Base-by-base conservation (phyloP, 352 stramenopile species). In the Globisporangium polare region DNA sequence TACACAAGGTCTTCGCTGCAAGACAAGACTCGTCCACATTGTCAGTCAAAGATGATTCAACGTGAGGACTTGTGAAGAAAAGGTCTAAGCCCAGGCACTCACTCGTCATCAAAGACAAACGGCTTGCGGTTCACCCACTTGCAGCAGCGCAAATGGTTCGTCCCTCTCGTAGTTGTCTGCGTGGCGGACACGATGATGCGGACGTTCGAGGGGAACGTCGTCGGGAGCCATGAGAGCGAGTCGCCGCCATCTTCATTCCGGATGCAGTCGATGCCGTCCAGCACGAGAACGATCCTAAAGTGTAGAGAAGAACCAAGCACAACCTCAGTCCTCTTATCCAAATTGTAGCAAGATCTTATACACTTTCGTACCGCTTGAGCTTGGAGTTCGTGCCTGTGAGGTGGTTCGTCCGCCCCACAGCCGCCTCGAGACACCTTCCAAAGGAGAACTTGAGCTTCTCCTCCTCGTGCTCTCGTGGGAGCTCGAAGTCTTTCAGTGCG, bases 391-490 rank as follows among this genome's bases (percentile, higher is more conserved):
- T 43, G 20, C 60, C 62, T 0, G 63, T 58, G 27, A 74, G 67
- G n/a, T 86, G 50, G 31, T 66, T 69, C 55, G 75, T 57, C 8
- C 73, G 70, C 42, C 80, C 73, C 7, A 86, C 76, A 1, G 80
- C 86, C 26, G 78, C 83, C 60, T 93, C 83, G 24, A 94, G 74
- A 51, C 86, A 94, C 8, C 86, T 76, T 24, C 66, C 80, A 22
- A 94, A 83, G 0, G 86, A 92, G 24, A 93, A 94, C 62, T 92
- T 92, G 63, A 94, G 77, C 60, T 93, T 92, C 54, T 94, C 83
- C 60, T 94, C 86, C 45, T 94, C 83, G 62, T 92, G 77, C 27
- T 92, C 83, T 29, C 68, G 78, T 12, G 83, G 83, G 7, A 93
- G 69, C 54, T 94, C 86, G 54, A 94, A 94, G 26, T 94, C 86